These are phyloP conservation scores for Cystobasidium sp. DNA, from an alignment of 1,284 basidiomycete genomes.

Conservation along the genomic window DNA sequence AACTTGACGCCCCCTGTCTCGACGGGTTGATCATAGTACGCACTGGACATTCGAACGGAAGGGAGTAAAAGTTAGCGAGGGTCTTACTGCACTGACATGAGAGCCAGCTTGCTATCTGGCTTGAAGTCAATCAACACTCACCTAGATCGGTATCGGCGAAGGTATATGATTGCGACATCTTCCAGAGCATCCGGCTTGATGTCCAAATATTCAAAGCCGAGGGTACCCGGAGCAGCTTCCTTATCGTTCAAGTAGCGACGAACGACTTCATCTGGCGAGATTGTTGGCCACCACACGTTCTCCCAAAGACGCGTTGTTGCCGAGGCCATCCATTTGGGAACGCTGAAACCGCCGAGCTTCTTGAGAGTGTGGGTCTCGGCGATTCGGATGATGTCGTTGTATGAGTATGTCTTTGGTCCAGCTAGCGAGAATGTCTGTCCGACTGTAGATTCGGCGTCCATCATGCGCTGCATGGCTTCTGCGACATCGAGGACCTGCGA, in stretches of 20 bases:
- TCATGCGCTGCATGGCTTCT: constrained; percentile 81
- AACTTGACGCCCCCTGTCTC: constrained; percentile 58
- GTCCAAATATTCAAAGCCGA: constrained; percentile 62
- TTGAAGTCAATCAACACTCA: not conserved
- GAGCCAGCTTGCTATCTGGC: not conserved
- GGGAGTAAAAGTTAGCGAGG: not conserved
- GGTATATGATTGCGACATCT: constrained; percentile 85
- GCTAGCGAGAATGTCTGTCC: constrained; percentile 78
- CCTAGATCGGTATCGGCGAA: constrained; percentile 81
- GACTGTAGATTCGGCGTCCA: constrained; percentile 66
- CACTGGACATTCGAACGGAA: constrained; percentile 45
- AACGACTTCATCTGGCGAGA: constrained; percentile 88
- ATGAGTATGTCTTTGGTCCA: constrained; percentile 84
- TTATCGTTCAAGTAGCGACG: constrained; percentile 84
- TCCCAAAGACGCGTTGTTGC: constrained; percentile 72
- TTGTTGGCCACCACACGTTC: constrained; percentile 86
- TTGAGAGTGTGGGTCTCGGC: constrained; percentile 80
- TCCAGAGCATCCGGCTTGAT: constrained; percentile 82
- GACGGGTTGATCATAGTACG: constrained; percentile 59
- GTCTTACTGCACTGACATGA: not conserved
- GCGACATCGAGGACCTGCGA: constrained; percentile 87
- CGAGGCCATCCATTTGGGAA: constrained; percentile 77
- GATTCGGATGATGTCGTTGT: constrained; percentile 81
- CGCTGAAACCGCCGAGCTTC: constrained; percentile 67
- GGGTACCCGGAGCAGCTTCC: constrained; percentile 63